A percentile compares a stretch with the other conserved stretches of the same genome.
Conservation (phyloP, 1,284 basidiomycete species). For the Butyriboletus appendiculatus region DNA sequence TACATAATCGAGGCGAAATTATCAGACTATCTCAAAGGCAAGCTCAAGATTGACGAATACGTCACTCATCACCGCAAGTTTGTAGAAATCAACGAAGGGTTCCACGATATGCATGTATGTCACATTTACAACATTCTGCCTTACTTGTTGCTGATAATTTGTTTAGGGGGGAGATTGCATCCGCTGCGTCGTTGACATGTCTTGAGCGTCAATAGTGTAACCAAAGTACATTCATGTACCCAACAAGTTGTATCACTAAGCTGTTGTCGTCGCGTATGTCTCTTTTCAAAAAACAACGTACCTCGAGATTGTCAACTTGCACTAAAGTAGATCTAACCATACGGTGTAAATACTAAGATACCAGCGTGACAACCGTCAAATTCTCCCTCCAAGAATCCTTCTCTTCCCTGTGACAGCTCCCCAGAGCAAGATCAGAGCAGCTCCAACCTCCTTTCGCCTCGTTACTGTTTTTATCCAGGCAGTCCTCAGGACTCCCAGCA, state of each 20-base stretch:
- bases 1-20: not conserved
- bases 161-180: conserved; percentile 84
- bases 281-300: not conserved
- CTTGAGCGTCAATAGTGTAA: conserved; percentile 28
- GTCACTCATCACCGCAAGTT: conserved; percentile 81
- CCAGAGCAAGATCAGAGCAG: conserved; percentile 67
- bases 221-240: not conserved
- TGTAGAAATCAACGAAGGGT: conserved; percentile 84
- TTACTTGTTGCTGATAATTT: not conserved
- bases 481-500: conserved; percentile 53
- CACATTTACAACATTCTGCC: not conserved
- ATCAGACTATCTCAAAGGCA: conserved; percentile 71
- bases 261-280: not conserved
- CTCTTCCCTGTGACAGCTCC: conserved; percentile 65
- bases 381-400: conserved; percentile 52
- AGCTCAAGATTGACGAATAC: conserved; percentile 87
- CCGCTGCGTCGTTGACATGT: conserved; percentile 87
- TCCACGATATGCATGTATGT: conserved; percentile 94
- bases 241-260: conserved; percentile 3
- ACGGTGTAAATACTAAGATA: conserved; percentile 10
- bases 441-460: conserved; percentile 63
- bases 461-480: conserved; percentile 71
- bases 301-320: not conserved
- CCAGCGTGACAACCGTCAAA: conserved; percentile 14
- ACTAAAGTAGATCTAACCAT: not conserved